phyloP scores from a whole-genome alignment of 345 rosid genomes.

The Heritiera fomes region DNA sequence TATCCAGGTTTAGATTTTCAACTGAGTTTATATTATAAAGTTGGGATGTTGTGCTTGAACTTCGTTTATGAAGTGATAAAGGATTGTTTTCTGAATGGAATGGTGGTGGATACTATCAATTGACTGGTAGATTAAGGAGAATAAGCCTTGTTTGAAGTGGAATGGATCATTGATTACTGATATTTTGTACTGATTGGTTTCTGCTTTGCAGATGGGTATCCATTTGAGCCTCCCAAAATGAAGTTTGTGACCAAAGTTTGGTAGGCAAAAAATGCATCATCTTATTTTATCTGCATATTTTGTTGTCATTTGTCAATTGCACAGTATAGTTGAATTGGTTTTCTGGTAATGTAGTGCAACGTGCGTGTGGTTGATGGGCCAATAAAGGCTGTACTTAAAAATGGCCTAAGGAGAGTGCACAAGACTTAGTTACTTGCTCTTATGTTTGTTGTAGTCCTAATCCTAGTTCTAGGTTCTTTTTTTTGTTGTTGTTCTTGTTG shows the following conservation, averaged over 20 bases:
- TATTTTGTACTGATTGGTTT: slow-evolving; percentile 24
- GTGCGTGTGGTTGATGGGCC: background rate
- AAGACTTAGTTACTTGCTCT: background rate
- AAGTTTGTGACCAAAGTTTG: slow-evolving; percentile 96
- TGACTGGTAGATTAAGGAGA: background rate
- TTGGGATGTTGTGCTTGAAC: background rate
- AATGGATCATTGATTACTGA: background rate
- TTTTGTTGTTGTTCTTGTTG: background rate
- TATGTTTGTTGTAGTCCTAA: background rate
- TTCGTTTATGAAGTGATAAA: background rate
- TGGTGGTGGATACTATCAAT: background rate
- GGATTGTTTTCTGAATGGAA: background rate
- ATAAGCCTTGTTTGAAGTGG: background rate
- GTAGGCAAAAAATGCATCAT: slow-evolving; percentile 49
- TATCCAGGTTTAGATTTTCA: background rate
- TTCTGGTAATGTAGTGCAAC: background rate
- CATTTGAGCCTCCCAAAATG: slow-evolving; percentile 99
- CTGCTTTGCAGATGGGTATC: slow-evolving; percentile 89
- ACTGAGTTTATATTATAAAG: background rate
- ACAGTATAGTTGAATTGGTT: background rate
- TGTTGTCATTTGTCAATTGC: background rate
- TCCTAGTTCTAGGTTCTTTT: background rate
- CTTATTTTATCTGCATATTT: background rate
- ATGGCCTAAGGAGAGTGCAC: background rate
- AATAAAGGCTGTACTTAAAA: background rate